These are phyloP conservation scores for Fusarium globosum DNA, from an alignment of 2,329 filamentous ascomycete genomes.

Conservation along the genomic window DNA sequence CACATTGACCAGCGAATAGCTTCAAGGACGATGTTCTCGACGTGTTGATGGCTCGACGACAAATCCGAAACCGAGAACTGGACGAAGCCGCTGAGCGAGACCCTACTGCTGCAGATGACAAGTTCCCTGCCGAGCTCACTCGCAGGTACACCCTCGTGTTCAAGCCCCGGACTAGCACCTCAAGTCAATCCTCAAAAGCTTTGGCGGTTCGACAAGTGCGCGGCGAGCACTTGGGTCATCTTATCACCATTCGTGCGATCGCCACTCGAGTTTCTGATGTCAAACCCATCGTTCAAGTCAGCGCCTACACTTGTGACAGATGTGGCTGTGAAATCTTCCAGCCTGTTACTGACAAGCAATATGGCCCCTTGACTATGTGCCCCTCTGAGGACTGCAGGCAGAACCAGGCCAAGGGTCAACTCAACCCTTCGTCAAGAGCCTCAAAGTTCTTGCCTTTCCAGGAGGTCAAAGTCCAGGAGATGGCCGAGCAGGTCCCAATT, in stretches of 20 bases:
- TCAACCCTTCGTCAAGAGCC: conserved; percentile 93
- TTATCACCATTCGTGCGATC: conserved; percentile 95
- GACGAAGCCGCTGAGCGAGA: conserved; percentile 74
- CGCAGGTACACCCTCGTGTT: conserved; percentile 96
- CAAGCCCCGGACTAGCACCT: conserved; percentile 84
- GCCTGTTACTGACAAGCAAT: conserved; percentile 90
- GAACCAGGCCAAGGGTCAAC: conserved; percentile 92
- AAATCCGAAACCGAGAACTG: conserved; percentile 84
- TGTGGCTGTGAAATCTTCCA: conserved; percentile 99
- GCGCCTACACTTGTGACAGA: conserved; percentile 96
- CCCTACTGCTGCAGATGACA: conserved; percentile 73
- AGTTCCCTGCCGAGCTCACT: conserved; percentile 92
- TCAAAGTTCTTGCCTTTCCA: conserved; percentile 98
- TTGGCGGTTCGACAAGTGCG: conserved; percentile 93
- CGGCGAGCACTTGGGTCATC: conserved; percentile 89
- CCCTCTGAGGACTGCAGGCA: conserved; percentile 88
- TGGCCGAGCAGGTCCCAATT: conserved; percentile 98
- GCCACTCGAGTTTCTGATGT: conserved; percentile 96
- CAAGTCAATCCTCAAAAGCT: conserved; percentile 70
- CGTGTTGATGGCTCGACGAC: conserved; percentile 92
- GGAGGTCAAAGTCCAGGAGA: conserved; percentile 97
- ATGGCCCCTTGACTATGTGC: conserved; percentile 86
- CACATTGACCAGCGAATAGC: conserved; percentile 54
- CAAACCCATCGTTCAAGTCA: conserved; percentile 97
- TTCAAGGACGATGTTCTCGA: conserved; percentile 99